Base-by-base conservation (phyloP, 805 yeast genomes). In the Saccharomyces jurei region DNA sequence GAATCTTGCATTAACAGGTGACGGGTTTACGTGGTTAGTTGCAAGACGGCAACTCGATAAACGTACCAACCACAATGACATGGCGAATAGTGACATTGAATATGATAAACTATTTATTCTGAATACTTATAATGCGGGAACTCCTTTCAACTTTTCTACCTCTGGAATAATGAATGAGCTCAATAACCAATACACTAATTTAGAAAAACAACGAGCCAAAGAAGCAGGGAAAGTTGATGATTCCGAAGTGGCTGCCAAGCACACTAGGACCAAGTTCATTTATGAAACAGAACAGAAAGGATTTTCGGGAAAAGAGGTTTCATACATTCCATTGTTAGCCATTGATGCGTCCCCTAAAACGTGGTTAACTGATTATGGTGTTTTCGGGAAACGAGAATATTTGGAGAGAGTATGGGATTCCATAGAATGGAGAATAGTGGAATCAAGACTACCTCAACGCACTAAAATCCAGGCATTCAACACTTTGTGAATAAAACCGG, bases 11-110 rank as follows among this genome's bases (percentile, higher is more conserved):
- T 80, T 89, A 57, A 82, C 85, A 57, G 97, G 98, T 51, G 92
- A 89, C 69, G 99, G 99, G 2, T 83, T 79, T 71, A 87, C 91
- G 10, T 94, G 97, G 94, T 74, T 94, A 21, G 84, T 90, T 25
- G 95, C 92, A 9, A 71, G 76, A 56, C 65, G 68, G 53, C 58
- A 57, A 32, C 51, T 57, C 32, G 48, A 54, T 9, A 32, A 54
- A 22, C 49, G 51, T 14, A 44, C 51, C 21, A 47, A 49, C 2
- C 50, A 50, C 21, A 59, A 60, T n/a, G 54, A 50, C 31, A 59
- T 28, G 48, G 32, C 54, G 8, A 50, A 59, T 9, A 51, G 50
- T 10, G 57, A 58, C 22, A 60, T 67, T 44, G 65, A 61, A 49
- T 75, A 63, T 55, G 80, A 80, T 54, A 73, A 77, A 31, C 76